These are phyloP conservation scores for Allodekkera sacchari DNA, from an alignment of 805 yeast species.

Conservation along the genomic window DNA sequence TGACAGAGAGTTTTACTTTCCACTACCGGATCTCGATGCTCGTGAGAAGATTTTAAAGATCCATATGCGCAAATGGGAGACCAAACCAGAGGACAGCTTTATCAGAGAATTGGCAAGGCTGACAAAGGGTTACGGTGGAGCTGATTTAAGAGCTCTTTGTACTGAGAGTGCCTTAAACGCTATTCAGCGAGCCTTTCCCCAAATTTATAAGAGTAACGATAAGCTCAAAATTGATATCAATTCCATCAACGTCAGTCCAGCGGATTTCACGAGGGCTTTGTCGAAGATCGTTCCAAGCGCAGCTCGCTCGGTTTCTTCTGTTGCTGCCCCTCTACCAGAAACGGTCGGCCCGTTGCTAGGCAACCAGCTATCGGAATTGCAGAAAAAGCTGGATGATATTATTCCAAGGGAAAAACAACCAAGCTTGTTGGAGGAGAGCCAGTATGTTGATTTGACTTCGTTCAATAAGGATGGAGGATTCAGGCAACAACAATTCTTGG, in stretches of 20 bases:
- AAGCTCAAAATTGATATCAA: conserved; percentile 68
- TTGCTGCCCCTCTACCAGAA: conserved; percentile 69
- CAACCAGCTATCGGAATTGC: conserved; percentile 38
- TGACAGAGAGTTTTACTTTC: conserved; percentile 94
- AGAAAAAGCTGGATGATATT: conserved; percentile 40
- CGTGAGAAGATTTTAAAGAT: conserved; percentile 72
- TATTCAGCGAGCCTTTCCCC: conserved; percentile 89
- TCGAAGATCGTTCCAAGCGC: conserved; percentile 89
- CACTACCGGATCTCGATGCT: conserved; percentile 77
- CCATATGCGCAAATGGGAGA: conserved; percentile 85
- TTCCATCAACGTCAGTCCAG: conserved; percentile 62
- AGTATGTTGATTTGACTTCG: conserved; percentile 46
- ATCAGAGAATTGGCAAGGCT: conserved; percentile 60
- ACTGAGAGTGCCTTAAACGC: conserved; percentile 93
- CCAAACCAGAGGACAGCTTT: conserved; percentile 54
- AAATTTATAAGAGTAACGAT: conserved; percentile 70
- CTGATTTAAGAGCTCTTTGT: conserved; percentile 87
- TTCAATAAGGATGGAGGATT: conserved; percentile 44
- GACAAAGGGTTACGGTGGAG: conserved; percentile 98
- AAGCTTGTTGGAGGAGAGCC: conserved; percentile 60
- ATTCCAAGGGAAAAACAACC: conserved; percentile 53
- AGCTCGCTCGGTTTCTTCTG: conserved; percentile 65
- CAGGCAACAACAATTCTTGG: conserved; percentile 53
- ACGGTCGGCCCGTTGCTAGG: conserved; percentile 56
- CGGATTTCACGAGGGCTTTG: conserved; percentile 79